Conservation (phyloP, 2,329 filamentous ascomycete genomes). For the Cercospora zeae-maydis region DNA sequence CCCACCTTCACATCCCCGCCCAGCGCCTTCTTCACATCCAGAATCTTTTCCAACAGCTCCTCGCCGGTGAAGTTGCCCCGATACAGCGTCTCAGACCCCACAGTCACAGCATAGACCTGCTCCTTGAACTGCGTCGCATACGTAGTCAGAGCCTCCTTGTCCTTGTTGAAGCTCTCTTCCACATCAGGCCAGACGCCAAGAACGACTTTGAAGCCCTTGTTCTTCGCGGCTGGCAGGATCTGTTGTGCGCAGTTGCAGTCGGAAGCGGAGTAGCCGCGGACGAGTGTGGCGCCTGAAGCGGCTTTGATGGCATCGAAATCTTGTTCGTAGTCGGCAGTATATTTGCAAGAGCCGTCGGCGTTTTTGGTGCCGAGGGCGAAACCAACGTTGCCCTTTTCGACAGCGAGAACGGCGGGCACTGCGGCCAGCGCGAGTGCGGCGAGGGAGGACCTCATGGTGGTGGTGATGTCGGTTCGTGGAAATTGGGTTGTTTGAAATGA, state of each 20-base stretch:
- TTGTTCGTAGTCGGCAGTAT: conserved; percentile 57
- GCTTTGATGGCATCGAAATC: conserved; percentile 61
- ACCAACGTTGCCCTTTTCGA: conserved; percentile 53
- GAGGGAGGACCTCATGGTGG: conserved; percentile 30
- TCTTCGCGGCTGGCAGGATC: conserved; percentile 63
- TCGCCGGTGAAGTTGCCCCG: conserved; percentile 62
- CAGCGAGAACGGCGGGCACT: conserved; percentile 27
- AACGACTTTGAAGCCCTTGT: conserved; percentile 63
- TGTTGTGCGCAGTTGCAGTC: conserved; percentile 63
- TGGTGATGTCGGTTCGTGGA: conserved; percentile 6
- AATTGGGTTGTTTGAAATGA: not conserved
- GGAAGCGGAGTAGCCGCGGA: conserved; percentile 64
- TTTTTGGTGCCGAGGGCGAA: conserved; percentile 66
- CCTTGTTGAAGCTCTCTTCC: conserved; percentile 58
- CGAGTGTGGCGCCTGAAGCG: conserved; percentile 51
- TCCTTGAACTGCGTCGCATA: conserved; percentile 52
- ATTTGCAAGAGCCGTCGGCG: conserved; percentile 60
- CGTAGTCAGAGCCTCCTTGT: conserved; percentile 56
- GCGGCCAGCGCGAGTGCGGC: conserved; percentile 28
- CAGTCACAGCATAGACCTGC: conserved; percentile 64
- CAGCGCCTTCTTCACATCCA: conserved; percentile 56
- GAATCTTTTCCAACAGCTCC: conserved; percentile 59
- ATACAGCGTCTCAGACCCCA: conserved; percentile 69
- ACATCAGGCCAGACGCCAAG: conserved; percentile 67
- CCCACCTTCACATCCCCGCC: conserved; percentile 56